Evolutionary conservation across 768 basidiomycete species (phyloP).

Genomic region (Lanmaoa pseudosensibilis): DNA sequence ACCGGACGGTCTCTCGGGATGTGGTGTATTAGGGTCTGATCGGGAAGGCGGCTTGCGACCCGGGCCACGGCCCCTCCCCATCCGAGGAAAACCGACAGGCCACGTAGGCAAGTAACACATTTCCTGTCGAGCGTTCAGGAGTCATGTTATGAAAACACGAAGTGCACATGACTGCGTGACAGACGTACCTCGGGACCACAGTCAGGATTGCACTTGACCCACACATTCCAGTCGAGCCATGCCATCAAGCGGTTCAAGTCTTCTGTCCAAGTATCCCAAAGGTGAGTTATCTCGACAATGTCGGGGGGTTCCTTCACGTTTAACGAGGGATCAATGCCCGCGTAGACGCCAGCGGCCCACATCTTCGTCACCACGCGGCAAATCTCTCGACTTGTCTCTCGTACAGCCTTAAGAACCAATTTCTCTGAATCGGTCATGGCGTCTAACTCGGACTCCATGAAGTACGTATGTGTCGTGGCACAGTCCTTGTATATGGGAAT

Average conservation of each 20-base stretch:
- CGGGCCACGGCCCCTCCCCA: background rate
- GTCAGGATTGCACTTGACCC: slow-evolving; percentile 47
- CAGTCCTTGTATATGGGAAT: slow-evolving; percentile 32
- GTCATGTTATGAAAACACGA: background rate
- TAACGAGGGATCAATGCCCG: slow-evolving; percentile 15
- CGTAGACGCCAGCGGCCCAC: slow-evolving; percentile 44
- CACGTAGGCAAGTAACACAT: slow-evolving; percentile 31
- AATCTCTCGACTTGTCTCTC: slow-evolving; percentile 43
- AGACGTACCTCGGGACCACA: slow-evolving; percentile 47
- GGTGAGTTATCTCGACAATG: background rate
- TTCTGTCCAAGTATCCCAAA: slow-evolving; percentile 35
- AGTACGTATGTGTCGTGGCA: slow-evolving; percentile 27
- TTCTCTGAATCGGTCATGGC: slow-evolving; percentile 31
- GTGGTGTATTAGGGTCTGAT: background rate
- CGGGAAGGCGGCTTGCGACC: background rate
- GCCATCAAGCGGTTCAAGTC: slow-evolving; percentile 40
- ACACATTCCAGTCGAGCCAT: slow-evolving; percentile 56
- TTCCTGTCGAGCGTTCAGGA: slow-evolving; percentile 14
- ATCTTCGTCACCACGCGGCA: slow-evolving; percentile 46
- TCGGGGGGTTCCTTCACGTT: slow-evolving; percentile 1
- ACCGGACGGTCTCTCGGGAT: background rate
- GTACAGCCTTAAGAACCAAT: slow-evolving; percentile 27
- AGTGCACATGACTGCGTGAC: background rate
- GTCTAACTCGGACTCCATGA: background rate
- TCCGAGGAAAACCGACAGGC: slow-evolving; percentile 15